Conservation (phyloP, 1,284 basidiomycete genomes). For the Kwoniella shivajii region DNA sequence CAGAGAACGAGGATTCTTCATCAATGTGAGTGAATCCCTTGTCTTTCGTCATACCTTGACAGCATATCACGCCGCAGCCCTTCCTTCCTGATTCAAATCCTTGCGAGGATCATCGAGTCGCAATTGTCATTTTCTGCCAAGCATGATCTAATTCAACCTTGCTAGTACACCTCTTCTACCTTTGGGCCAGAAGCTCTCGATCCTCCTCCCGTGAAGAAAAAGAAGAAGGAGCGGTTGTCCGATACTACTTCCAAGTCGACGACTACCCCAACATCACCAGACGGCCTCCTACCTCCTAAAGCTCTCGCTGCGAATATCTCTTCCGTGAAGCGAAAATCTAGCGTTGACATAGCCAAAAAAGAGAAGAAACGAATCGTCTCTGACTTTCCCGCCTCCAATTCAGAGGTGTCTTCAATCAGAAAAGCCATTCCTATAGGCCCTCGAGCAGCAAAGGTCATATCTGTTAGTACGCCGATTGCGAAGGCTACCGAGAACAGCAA, state of each 20-base stretch:
- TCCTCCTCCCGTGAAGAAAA: slow-evolving; percentile 20
- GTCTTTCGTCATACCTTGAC: too few relatives aligned
- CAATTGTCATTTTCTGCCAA: not conserved
- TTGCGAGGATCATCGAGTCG: too few relatives aligned
- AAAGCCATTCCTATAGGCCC: not conserved
- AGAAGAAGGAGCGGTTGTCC: slow-evolving; percentile 12
- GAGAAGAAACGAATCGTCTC: slow-evolving; percentile 13
- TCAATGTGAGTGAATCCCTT: slow-evolving; percentile 51
- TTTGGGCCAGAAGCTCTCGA: slow-evolving; percentile 23
- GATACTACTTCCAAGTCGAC: not conserved
- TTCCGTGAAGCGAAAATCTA: slow-evolving; percentile 13
- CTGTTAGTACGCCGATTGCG: not conserved
- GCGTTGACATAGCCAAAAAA: slow-evolving; percentile 6
- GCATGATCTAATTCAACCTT: not conserved
- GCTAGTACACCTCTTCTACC: slow-evolving; percentile 28
- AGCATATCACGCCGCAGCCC: too few relatives aligned
- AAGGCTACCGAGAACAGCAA: not conserved
- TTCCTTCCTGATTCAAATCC: not conserved
- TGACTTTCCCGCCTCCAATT: not conserved
- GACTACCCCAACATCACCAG: not conserved
- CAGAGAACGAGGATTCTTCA: slow-evolving; percentile 55
- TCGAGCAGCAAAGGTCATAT: not conserved
- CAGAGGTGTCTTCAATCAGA: not conserved
- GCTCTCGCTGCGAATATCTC: slow-evolving; percentile 9
- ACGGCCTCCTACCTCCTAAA: slow-evolving; percentile 14